phyloP scores from a whole-genome alignment of 495 filamentous ascomycete species.

The Penicillium parvum region DNA sequence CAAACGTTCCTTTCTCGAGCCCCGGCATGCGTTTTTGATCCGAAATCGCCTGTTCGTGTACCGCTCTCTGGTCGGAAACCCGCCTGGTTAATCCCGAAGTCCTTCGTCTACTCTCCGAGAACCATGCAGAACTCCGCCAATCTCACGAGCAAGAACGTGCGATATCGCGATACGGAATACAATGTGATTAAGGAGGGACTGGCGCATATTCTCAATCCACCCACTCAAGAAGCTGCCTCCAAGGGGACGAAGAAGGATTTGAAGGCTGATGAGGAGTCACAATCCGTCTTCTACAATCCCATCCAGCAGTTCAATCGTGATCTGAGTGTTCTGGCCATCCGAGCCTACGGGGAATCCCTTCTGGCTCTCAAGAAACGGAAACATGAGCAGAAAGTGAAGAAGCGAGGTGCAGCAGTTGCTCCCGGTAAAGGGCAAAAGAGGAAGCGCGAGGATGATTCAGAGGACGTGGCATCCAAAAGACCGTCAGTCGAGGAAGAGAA shows the following conservation, averaged over 20 bases:
- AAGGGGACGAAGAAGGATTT: constrained; percentile 39
- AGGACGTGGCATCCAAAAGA: constrained; percentile 15
- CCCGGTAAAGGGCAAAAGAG: constrained; percentile 48
- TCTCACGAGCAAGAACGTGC: constrained; percentile 20
- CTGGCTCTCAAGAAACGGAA: constrained; percentile 39
- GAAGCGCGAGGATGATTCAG: constrained; percentile 33
- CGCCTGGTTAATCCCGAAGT: not conserved
- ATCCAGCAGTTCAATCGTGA: constrained; percentile 99
- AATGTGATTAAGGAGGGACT: constrained; percentile 64
- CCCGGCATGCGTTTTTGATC: constrained; percentile 17
- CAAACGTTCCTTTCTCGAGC: not conserved
- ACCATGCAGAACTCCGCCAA: constrained; percentile 18
- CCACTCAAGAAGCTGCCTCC: constrained; percentile 42
- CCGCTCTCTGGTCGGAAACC: not conserved
- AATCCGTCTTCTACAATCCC: constrained; percentile 95
- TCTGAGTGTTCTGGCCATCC: constrained; percentile 85
- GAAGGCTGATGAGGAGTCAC: constrained; percentile 49
- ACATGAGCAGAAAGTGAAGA: constrained; percentile 39
- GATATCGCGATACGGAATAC: constrained; percentile 49
- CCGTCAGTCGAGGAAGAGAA: constrained; percentile 8
- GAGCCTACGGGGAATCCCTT: constrained; percentile 70
- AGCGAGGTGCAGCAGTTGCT: constrained; percentile 29
- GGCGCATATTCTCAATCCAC: constrained; percentile 61
- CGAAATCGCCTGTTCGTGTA: too few species aligned
- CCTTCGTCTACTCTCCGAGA: constrained; percentile 6